Percentiles rank a stretch among this genome's conserved stretches.
These are phyloP conservation scores for Trichomonascaceae sp. DNA, from an alignment of 1,139 yeast species.

Conservation along the genomic window DNA sequence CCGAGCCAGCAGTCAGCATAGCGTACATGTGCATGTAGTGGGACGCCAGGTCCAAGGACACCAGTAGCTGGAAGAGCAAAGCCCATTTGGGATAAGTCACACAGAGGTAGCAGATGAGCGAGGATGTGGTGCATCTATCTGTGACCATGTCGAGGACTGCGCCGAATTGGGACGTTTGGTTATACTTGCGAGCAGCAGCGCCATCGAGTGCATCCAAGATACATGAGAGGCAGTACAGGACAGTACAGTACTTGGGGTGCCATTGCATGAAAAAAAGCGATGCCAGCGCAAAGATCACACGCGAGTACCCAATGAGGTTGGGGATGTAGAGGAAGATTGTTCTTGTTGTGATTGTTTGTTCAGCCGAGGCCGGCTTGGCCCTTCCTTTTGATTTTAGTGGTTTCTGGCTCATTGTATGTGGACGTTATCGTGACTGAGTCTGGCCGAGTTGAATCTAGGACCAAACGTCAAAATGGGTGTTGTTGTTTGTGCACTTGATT, in stretches of 20 bases:
- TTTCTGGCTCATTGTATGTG: no score
- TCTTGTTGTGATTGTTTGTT: constrained; percentile 25
- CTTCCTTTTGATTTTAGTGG: no score
- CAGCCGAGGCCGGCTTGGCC: no score
- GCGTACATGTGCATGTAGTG: constrained; percentile 99
- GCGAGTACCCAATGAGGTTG: constrained; percentile 75
- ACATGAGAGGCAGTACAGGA: constrained; percentile 77
- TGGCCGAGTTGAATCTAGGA: constrained; percentile 10
- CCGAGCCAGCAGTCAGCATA: constrained; percentile 63
- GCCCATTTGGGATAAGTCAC: constrained; percentile 59
- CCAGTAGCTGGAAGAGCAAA: constrained; percentile 70
- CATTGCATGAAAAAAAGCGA: constrained; percentile 72
- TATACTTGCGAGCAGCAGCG: constrained; percentile 77
- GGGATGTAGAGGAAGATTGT: constrained; percentile 74
- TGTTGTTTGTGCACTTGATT: no score
- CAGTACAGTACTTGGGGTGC: constrained; percentile 68
- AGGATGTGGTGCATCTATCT: constrained; percentile 91
- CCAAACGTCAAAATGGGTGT: constrained; percentile 17
- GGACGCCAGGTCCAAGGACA: constrained; percentile 81
- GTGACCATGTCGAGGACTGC: constrained; percentile 99
- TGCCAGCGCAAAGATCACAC: constrained; percentile 68
- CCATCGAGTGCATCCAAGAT: constrained; percentile 95
- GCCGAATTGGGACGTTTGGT: constrained; percentile 87
- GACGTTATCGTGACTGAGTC: no score
- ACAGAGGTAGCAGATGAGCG: constrained; percentile 74